A percentile compares a stretch with the other conserved stretches of the same genome.
Evolutionary conservation across 2,329 filamentous ascomycete species (phyloP).

Genomic region (Pyrenophora graminea): DNA sequence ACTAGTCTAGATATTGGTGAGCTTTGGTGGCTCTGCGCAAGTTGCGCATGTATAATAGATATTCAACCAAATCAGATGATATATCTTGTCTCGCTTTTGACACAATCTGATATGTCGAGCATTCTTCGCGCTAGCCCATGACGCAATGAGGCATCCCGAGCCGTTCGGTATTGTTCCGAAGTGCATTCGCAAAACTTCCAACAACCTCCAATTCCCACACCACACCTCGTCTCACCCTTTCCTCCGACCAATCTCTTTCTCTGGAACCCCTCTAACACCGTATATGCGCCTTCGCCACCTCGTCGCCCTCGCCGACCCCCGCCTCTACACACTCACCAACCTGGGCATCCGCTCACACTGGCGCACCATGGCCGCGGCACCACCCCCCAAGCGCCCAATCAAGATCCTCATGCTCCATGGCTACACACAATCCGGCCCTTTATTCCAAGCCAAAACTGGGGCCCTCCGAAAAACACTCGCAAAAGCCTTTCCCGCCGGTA

Average conservation of each 20-base stretch:
- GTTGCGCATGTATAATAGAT: slow-evolving; percentile 46
- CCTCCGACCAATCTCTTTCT: too few relatives aligned
- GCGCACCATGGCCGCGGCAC: slow-evolving; percentile 38
- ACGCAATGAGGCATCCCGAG: slow-evolving; percentile 11
- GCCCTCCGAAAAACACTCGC: slow-evolving; percentile 78
- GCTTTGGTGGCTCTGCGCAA: slow-evolving; percentile 36
- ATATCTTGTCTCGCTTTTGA: not conserved
- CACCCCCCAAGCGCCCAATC: slow-evolving; percentile 43
- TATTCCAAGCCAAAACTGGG: slow-evolving; percentile 87
- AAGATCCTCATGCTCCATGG: slow-evolving; percentile 62
- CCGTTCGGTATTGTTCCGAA: slow-evolving; percentile 10
- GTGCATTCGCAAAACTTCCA: not conserved
- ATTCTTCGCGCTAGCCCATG: slow-evolving; percentile 6
- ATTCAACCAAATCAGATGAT: slow-evolving; percentile 1
- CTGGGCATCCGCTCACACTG: slow-evolving; percentile 22
- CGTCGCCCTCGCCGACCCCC: slow-evolving; percentile 7
- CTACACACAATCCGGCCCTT: slow-evolving; percentile 84
- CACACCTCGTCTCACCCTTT: too few relatives aligned
- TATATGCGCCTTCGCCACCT: slow-evolving; percentile 11
- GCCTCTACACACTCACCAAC: slow-evolving; percentile 17
- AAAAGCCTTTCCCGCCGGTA: slow-evolving; percentile 68
- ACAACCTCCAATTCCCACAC: too few relatives aligned
- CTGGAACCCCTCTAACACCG: not conserved
- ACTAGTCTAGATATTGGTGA: slow-evolving; percentile 40
- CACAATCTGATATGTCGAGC: too few relatives aligned